Base-by-base conservation (phyloP, 352 stramenopile species). In the Halophytophthora polymorphica region DNA sequence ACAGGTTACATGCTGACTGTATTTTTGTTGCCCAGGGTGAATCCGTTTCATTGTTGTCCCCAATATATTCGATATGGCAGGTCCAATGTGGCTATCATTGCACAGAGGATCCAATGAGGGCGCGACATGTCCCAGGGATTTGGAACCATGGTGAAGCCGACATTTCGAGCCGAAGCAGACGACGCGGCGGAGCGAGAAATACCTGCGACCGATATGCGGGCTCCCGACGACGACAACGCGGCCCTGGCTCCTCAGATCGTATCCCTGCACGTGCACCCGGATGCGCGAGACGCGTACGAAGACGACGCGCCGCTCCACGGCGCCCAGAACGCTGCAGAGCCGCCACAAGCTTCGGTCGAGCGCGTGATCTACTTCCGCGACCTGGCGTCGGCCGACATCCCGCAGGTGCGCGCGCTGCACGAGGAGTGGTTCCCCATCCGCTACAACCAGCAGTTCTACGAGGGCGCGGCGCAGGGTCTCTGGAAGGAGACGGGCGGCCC, bases 401-500 rank as follows among this genome's bases (percentile, higher is more conserved):
- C 83, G 11, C 68, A 88, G 38, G 89, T 99, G 53, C 92, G 96
- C 66, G 60, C 61, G 35, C 73, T 99, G 39, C 95, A 98, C 68
- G 95, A 98, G 61, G 71, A 97, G 56, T 98, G 95, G 91, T 99
- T 99, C 62, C 96, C 96, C 3, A 97, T 99, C 36, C 73, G 84
- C 28, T 98, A 99, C 73, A 97, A 96, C 58, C 73, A 96, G 55
- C 80, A 86, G 42, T 99, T 99, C 68, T 98, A 98, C 64, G 89
- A 98, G 47, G 78, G 90, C 34, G 73, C 97, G 1, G 86, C 90
- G 10, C 65, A 84, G 28, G 77, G 84, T 18, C 51, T 86, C 17
- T 97, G 96, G 85, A 82, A 81, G 50, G 90, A 96, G 49, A 95
- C 79, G 3, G 78, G 81, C 7, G 79, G 94, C 6, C 72, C 83